Conservation (phyloP, 2,329 filamentous ascomycete genomes). For the Ramularia collo-cygni region DNA sequence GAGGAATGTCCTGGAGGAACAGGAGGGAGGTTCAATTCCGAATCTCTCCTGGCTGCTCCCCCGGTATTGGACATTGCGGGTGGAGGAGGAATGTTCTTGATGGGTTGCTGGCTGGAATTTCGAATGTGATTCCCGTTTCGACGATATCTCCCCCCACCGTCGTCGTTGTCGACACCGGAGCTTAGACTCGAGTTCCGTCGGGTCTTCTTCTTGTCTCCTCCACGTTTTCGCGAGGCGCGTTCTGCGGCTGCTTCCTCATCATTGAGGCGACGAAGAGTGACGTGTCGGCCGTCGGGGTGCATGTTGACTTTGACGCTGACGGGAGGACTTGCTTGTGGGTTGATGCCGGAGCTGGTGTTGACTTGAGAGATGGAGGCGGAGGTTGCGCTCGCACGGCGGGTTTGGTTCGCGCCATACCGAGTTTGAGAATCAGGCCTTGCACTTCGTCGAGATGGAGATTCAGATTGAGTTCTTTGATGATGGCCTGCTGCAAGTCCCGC, state of each 20-base stretch:
- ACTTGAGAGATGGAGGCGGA: constrained; percentile 18
- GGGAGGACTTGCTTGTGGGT: constrained; percentile 42
- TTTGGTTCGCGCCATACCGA: constrained; percentile 3
- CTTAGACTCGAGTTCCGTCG: constrained; percentile 30
- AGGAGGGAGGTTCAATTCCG: constrained; percentile 26
- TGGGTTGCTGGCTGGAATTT: constrained; percentile 25
- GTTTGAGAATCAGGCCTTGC: constrained; percentile 11
- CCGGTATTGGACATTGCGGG: constrained; percentile 20
- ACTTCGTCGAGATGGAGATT: constrained; percentile 22
- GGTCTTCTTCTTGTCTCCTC: constrained; percentile 36
- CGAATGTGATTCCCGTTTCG: constrained; percentile 9
- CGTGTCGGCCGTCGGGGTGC: constrained; percentile 56
- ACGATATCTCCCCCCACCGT: constrained; percentile 15
- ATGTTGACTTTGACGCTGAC: constrained; percentile 60
- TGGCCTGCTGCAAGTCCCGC: constrained; percentile 20
- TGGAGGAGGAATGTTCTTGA: constrained; percentile 25
- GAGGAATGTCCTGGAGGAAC: constrained; percentile 11
- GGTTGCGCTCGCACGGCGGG: constrained; percentile 13
- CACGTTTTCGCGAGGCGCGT: constrained; percentile 47
- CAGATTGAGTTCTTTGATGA: constrained; percentile 19
- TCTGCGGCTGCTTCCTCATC: constrained; percentile 57
- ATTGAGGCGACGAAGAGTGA: constrained; percentile 55
- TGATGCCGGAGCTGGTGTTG: constrained; percentile 16
- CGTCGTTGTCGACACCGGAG: constrained; percentile 30
- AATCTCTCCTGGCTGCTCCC: constrained; percentile 15